These are phyloP conservation scores for Diutina siamensis DNA, from an alignment of 1,139 yeast genomes.

Conservation along the genomic window DNA sequence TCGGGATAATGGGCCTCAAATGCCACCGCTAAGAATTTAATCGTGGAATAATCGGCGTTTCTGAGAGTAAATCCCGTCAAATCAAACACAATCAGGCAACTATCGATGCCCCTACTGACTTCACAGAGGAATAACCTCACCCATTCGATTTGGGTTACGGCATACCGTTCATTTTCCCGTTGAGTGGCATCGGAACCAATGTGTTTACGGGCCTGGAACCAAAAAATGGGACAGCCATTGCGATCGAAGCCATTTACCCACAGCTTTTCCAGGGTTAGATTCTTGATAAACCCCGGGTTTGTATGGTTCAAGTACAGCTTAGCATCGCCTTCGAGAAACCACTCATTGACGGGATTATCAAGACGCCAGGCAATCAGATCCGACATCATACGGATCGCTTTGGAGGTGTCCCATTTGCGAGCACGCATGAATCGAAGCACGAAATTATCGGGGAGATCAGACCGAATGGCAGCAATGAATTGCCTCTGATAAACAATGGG, in stretches of 20 bases:
- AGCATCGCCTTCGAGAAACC: conserved; percentile 30
- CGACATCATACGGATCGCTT: conserved; percentile 23
- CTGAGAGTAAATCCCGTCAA: conserved; percentile 35
- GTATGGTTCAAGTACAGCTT: conserved; percentile 11
- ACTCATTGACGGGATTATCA: conserved; percentile 19
- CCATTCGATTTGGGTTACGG: conserved; percentile 30
- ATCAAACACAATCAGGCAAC: conserved; percentile 31
- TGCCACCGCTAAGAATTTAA: conserved; percentile 32
- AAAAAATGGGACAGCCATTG: conserved; percentile 26
- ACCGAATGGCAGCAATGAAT: conserved; percentile 4
- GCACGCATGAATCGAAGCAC: conserved; percentile 25
- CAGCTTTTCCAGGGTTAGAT: conserved; percentile 13
- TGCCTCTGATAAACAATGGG: background rate
- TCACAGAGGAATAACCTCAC: conserved; percentile 26
- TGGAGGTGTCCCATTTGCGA: conserved; percentile 27
- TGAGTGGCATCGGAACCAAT: conserved; percentile 28
- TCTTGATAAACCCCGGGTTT: conserved; percentile 6
- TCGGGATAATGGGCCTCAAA: conserved; percentile 42
- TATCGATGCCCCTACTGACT: conserved; percentile 24
- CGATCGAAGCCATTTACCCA: conserved; percentile 30
- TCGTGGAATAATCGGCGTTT: conserved; percentile 33
- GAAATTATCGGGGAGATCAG: conserved; percentile 11
- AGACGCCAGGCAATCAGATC: conserved; percentile 31
- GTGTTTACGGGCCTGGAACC: conserved; percentile 30
- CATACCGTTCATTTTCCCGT: conserved; percentile 28